Conservation (phyloP, 192 early-diverging fungal genomes). For the Umbelopsis ramanniana region DNA sequence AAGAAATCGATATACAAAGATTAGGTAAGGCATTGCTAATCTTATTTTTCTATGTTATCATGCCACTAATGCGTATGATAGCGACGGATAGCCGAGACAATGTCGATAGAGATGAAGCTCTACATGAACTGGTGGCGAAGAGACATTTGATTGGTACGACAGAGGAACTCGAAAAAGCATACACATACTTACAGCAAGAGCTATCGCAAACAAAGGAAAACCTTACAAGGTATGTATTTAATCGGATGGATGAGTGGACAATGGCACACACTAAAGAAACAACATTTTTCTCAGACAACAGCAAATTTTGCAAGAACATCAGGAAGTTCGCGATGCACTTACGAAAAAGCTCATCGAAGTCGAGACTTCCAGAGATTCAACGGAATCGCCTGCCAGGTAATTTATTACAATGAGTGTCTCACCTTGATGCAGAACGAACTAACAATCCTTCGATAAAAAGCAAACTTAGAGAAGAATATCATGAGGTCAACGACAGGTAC, state of each 20-base stretch:
- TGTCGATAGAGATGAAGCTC: neutral
- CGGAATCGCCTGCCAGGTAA: constrained; percentile 1
- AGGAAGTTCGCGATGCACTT: constrained; percentile 14
- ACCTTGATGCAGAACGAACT: neutral
- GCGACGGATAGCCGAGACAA: neutral
- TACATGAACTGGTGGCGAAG: constrained; percentile 12
- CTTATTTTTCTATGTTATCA: neutral
- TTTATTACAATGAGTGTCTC: neutral
- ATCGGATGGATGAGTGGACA: neutral
- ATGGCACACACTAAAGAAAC: neutral
- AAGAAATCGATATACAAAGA: constrained; percentile 1
- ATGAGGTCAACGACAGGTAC: neutral
- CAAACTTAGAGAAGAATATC: constrained; percentile 11
- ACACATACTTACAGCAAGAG: neutral
- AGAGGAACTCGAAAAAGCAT: neutral
- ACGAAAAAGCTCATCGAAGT: constrained; percentile 11
- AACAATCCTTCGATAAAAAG: neutral
- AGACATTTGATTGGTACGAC: constrained; percentile 7
- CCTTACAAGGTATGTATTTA: neutral
- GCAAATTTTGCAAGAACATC: constrained; percentile 18
- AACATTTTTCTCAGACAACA: neutral
- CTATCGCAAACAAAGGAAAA: neutral
- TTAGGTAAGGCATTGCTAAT: neutral
- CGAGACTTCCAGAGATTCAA: constrained; percentile 1
- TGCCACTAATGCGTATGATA: neutral